These are phyloP conservation scores for Cyclaneusma minus DNA, from an alignment of 2,329 filamentous ascomycete species.

Conservation along the genomic window DNA sequence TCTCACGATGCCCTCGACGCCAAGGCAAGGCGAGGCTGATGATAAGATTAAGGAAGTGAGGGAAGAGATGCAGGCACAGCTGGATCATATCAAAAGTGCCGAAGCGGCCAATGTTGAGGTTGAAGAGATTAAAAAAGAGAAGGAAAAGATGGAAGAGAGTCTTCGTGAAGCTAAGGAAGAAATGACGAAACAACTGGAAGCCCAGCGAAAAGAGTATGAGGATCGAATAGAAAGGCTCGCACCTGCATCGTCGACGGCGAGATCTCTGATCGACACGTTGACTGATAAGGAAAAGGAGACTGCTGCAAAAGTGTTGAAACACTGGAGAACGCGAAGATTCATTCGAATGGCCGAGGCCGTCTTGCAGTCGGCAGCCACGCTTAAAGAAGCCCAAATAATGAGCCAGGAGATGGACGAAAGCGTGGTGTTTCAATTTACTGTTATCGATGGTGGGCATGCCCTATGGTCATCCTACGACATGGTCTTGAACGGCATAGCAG, in stretches of 20 bases:
- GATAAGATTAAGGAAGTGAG: slow-evolving; percentile 58
- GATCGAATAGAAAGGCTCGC: slow-evolving; percentile 66
- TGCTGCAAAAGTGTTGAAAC: slow-evolving; percentile 49
- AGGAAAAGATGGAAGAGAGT: slow-evolving; percentile 69
- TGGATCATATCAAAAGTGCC: slow-evolving; percentile 61
- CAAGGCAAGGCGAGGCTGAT: slow-evolving; percentile 61
- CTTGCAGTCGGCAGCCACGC: slow-evolving; percentile 67
- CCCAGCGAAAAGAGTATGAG: slow-evolving; percentile 74
- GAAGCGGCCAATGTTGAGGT: slow-evolving; percentile 64
- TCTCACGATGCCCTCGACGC: slow-evolving; percentile 87
- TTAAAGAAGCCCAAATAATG: slow-evolving; percentile 97
- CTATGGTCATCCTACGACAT: slow-evolving; percentile 93
- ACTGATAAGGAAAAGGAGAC: slow-evolving; percentile 57
- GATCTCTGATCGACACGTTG: slow-evolving; percentile 35
- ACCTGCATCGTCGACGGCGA: slow-evolving; percentile 38
- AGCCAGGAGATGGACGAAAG: slow-evolving; percentile 89
- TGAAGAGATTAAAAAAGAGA: slow-evolving; percentile 72
- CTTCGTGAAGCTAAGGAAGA: slow-evolving; percentile 67
- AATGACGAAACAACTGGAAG: slow-evolving; percentile 73
- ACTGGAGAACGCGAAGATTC: slow-evolving; percentile 75
- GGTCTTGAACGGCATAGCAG: slow-evolving; percentile 77
- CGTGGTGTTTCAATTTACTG: slow-evolving; percentile 87
- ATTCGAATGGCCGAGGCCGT: slow-evolving; percentile 90
- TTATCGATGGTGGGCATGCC: slow-evolving; percentile 76
- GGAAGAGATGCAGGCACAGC: slow-evolving; percentile 69